phyloP scores from a whole-genome alignment of 441 rosid species.

The Capsella rubella region DNA sequence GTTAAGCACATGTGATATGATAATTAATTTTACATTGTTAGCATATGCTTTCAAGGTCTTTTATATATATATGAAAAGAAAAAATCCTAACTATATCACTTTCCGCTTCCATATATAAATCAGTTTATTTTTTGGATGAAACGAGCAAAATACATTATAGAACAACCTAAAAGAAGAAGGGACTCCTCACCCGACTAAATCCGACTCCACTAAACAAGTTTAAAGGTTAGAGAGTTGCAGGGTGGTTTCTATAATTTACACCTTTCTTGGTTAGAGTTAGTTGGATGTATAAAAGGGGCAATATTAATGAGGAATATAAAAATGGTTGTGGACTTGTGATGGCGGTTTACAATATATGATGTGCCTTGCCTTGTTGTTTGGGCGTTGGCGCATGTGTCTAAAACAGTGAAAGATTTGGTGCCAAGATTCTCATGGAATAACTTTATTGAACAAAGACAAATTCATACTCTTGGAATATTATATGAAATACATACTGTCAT shows the following conservation, averaged over 20 bases:
- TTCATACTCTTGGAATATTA: conserved; percentile 34
- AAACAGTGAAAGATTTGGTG: conserved; percentile 74
- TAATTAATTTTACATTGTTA: too few species aligned
- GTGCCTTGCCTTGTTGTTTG: conserved; percentile 47
- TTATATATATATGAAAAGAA: too few species aligned
- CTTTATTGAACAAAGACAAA: conserved; percentile 60
- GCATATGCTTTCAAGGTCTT: too few species aligned
- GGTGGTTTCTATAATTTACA: neutral
- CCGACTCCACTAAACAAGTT: conserved; percentile 1
- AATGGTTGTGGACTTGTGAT: conserved; percentile 25
- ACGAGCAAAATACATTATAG: neutral
- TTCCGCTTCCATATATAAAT: neutral
- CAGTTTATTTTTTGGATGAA: neutral
- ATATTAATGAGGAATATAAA: conserved; percentile 30
- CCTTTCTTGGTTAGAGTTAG: conserved; percentile 21
- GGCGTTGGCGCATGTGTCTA: conserved; percentile 41
- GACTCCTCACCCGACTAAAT: conserved; percentile 2
- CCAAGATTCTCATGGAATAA: conserved; percentile 73
- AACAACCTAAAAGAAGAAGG: neutral
- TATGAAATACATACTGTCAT: neutral
- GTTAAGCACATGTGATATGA: too few species aligned
- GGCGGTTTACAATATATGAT: conserved; percentile 35
- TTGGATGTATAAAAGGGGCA: conserved; percentile 19
- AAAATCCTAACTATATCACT: neutral
- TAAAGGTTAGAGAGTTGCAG: neutral